phyloP scores from a whole-genome alignment of 352 stramenopile genomes.

The Pythium volutum region DNA sequence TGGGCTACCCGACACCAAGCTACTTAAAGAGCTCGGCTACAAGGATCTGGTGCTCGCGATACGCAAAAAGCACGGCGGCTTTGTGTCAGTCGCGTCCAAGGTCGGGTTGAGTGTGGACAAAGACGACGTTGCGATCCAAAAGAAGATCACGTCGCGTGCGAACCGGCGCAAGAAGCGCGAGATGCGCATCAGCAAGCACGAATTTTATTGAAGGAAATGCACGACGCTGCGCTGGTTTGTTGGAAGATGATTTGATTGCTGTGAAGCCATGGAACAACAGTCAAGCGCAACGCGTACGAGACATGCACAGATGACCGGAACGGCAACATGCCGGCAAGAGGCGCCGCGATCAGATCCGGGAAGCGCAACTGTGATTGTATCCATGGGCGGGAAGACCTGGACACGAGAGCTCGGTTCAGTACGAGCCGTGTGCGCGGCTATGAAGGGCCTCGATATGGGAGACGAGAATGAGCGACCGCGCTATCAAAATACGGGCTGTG shows the following conservation, averaged over 20 bases:
- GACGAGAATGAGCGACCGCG: not conserved
- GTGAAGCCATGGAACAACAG: not conserved
- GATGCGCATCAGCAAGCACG: constrained; percentile 49
- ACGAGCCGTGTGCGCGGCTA: not conserved
- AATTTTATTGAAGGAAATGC: constrained; percentile 49
- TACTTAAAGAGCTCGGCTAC: constrained; percentile 68
- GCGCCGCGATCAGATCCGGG: not conserved
- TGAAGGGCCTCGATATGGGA: not conserved
- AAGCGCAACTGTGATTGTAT: not conserved
- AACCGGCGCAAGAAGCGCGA: constrained; percentile 64
- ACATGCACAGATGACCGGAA: not conserved
- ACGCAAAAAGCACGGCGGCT: constrained; percentile 80
- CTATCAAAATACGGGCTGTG: not conserved
- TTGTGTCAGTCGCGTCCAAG: constrained; percentile 57
- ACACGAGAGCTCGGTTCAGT: not conserved
- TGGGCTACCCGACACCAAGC: constrained; percentile 59
- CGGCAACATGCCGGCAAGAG: not conserved
- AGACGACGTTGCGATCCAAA: constrained; percentile 55
- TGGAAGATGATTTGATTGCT: not conserved
- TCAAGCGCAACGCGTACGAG: not conserved
- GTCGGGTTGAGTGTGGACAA: constrained; percentile 40
- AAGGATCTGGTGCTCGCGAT: constrained; percentile 63
- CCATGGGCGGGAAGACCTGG: not conserved
- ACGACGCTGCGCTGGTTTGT: not conserved
- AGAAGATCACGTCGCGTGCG: constrained; percentile 57